Evolutionary conservation across 2,329 filamentous ascomycete genomes (phyloP).

Genomic region (Aspergillus floridensis): DNA sequence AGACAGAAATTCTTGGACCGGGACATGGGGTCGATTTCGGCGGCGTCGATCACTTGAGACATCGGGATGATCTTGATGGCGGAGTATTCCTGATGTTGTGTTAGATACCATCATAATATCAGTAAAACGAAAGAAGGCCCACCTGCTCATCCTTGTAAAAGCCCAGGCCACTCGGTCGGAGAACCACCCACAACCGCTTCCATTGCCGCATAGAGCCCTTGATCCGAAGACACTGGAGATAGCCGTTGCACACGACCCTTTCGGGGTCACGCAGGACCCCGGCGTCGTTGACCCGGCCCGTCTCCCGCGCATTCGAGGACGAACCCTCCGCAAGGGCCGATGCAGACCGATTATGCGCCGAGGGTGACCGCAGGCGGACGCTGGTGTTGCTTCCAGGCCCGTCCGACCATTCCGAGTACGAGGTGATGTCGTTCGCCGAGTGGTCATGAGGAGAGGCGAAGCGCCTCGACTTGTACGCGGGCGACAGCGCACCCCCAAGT

Average conservation of each 20-base stretch:
- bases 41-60: conserved; percentile 76
- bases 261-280: conserved; percentile 66
- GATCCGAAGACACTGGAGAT: conserved; percentile 78
- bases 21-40: conserved; percentile 86
- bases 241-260: conserved; percentile 90
- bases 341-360: conserved; percentile 29
- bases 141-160: conserved; percentile 83
- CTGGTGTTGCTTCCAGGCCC: conserved; percentile 29
- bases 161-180: conserved; percentile 78
- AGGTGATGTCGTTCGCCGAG: conserved; percentile 66
- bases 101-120: background rate
- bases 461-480: conserved; percentile 27
- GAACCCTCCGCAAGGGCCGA: conserved; percentile 31
- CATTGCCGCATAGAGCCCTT: conserved; percentile 81
- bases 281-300: conserved; percentile 61
- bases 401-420: conserved; percentile 85
- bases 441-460: conserved; percentile 51
- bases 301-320: conserved; percentile 49
- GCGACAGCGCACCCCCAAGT: conserved; percentile 27
- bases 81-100: conserved; percentile 67
- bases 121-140: background rate
- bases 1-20: conserved; percentile 82
- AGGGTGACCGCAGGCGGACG: conserved; percentile 26
- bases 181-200: conserved; percentile 92
- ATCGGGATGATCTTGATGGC: conserved; percentile 79